phyloP scores from a whole-genome alignment of 192 early-diverging fungal genomes.

The Phycomyces nitens region DNA sequence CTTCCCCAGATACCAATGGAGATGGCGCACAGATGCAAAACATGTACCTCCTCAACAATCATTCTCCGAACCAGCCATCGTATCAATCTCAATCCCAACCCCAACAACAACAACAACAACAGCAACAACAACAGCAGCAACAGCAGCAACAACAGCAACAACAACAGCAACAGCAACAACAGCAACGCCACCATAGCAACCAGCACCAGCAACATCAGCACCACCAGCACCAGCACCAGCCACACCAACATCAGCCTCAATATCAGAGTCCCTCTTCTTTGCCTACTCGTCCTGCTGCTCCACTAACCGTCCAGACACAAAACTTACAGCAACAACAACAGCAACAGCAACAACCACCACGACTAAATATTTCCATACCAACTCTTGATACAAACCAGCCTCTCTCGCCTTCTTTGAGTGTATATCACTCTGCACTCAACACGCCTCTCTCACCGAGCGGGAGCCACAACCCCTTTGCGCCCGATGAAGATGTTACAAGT shows the following conservation, averaged over 20 bases:
- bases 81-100: not conserved
- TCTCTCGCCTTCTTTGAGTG: conserved; percentile 28
- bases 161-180: not conserved
- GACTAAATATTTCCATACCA: conserved; percentile 5
- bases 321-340: conserved; percentile 12
- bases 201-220: conserved; percentile 32
- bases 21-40: not conserved
- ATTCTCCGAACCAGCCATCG: not conserved
- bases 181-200: conserved; percentile 38
- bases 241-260: not conserved
- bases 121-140: conserved; percentile 13
- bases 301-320: conserved; percentile 36
- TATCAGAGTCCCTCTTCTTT: conserved; percentile 5
- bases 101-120: not conserved
- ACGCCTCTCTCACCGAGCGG: conserved; percentile 54
- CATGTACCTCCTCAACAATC: conserved; percentile 5
- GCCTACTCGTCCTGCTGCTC: conserved; percentile 17
- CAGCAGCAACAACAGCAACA: conserved; percentile 5
- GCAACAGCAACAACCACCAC: not conserved
- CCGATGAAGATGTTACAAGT: conserved; percentile 21
- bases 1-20: conserved; percentile 42
- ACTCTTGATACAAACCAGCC: conserved; percentile 6
- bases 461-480: conserved; percentile 9
- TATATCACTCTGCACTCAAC: conserved; percentile 49
- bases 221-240: conserved; percentile 23